A percentile compares a stretch with the other conserved stretches of the same genome.
Conservation (phyloP, 2,329 filamentous ascomycete species). For the Arthrobotrys sinensis region DNA sequence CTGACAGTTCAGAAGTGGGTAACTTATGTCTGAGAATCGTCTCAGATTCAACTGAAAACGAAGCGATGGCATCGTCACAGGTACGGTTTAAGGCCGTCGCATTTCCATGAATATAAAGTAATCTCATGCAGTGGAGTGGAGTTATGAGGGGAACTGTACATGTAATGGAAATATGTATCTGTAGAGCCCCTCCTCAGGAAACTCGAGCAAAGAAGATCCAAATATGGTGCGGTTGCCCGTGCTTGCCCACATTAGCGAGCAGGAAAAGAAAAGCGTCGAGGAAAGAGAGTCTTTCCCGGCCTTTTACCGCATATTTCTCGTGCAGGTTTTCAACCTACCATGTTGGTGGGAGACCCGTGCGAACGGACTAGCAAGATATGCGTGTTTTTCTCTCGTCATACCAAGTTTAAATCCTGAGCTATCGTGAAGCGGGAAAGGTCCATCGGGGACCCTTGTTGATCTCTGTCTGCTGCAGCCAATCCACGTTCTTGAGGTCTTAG, state of each 20-base stretch:
- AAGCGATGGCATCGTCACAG: conserved; percentile 58
- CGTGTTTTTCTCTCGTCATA: conserved; percentile 59
- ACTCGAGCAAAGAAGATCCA: conserved; percentile 42
- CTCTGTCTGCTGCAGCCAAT: conserved; percentile 59
- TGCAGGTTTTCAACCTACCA: conserved; percentile 52
- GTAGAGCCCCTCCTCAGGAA: conserved; percentile 53
- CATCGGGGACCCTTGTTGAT: conserved; percentile 61
- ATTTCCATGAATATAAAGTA: conserved; percentile 48
- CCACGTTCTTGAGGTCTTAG: conserved; percentile 57
- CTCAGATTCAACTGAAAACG: conserved; percentile 51
- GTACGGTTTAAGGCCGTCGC: conserved; percentile 45
- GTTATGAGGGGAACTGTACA: conserved; percentile 48
- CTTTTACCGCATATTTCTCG: conserved; percentile 43
- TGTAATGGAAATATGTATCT: conserved; percentile 47
- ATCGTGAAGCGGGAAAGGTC: conserved; percentile 60
- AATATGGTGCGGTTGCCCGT: conserved; percentile 52
- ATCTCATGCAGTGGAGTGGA: conserved; percentile 56
- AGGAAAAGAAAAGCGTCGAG: conserved; percentile 19
- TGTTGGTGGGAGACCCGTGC: conserved; percentile 61
- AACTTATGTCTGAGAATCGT: conserved; percentile 58
- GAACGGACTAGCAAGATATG: conserved; percentile 52
- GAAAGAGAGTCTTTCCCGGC: conserved; percentile 45
- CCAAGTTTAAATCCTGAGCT: conserved; percentile 61
- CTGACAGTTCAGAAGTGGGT: conserved; percentile 40
- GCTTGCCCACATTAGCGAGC: conserved; percentile 50